Conservation (phyloP, 176 grass and related monocot genomes). For the Dendrocalamus sinicus region DNA sequence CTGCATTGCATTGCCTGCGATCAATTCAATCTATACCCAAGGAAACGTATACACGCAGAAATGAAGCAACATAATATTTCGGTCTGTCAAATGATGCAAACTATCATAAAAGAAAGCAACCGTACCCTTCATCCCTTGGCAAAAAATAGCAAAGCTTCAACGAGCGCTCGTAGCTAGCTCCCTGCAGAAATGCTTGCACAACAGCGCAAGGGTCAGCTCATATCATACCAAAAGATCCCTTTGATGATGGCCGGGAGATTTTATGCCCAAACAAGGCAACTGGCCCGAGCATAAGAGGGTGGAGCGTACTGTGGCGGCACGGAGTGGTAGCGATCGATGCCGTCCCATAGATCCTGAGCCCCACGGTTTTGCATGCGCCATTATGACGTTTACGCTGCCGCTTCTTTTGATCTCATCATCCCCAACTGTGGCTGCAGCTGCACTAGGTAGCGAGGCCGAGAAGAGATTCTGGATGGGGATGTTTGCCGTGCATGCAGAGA, state of each 20-base stretch:
- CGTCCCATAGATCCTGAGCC: slow-evolving; percentile 30
- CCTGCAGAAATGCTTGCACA: slow-evolving; percentile 24
- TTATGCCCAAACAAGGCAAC: slow-evolving; percentile 37
- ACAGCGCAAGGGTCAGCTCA: slow-evolving; percentile 26
- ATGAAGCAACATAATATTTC: not conserved
- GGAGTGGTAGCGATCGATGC: slow-evolving; percentile 26
- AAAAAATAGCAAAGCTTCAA: not conserved
- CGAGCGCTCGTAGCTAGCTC: not conserved
- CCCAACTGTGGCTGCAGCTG: slow-evolving; percentile 6
- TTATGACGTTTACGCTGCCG: slow-evolving; percentile 39
- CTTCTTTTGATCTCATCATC: not conserved
- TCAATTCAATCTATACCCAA: not conserved
- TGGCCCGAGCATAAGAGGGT: slow-evolving; percentile 32
- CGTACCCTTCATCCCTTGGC: not conserved
- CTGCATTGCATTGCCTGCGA: not conserved
- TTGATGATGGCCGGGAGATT: slow-evolving; percentile 50
- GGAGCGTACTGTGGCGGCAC: slow-evolving; percentile 41
- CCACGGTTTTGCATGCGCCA: slow-evolving; percentile 56
- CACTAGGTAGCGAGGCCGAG: not conserved
- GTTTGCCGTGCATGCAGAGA: not conserved
- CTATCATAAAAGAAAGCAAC: not conserved
- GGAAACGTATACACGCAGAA: not conserved
- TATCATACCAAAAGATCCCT: slow-evolving; percentile 54
- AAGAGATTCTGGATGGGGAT: not conserved
- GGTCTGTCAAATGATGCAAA: not conserved